Conservation (phyloP, 805 yeast species). For the Teunomyces aglyptinius region DNA sequence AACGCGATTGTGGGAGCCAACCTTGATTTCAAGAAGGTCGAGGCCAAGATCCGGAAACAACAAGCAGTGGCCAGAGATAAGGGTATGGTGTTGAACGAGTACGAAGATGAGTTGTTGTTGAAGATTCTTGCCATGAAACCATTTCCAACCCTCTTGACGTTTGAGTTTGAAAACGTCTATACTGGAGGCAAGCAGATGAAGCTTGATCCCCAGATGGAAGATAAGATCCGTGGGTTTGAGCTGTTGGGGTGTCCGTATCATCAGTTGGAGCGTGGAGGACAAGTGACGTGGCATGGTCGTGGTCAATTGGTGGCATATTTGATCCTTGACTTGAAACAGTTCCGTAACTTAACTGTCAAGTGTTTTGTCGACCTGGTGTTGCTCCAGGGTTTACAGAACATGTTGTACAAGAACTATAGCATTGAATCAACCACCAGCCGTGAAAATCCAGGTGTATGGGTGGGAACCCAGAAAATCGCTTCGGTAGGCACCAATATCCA, state of each 20-base stretch:
- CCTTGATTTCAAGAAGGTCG: slow-evolving; percentile 54
- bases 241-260: slow-evolving; percentile 55
- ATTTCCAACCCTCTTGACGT: slow-evolving; percentile 69
- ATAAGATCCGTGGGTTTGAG: slow-evolving; percentile 25
- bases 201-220: slow-evolving; percentile 40
- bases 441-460: slow-evolving; percentile 89
- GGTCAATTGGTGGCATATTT: slow-evolving; percentile 91
- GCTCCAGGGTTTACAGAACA: slow-evolving; percentile 53
- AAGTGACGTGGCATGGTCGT: slow-evolving; percentile 93
- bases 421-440: slow-evolving; percentile 49
- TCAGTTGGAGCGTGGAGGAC: slow-evolving; percentile 92
- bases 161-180: slow-evolving; percentile 82
- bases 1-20: slow-evolving; percentile 54
- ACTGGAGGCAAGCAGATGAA: slow-evolving; percentile 89
- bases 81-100: slow-evolving; percentile 42
- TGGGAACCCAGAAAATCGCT: slow-evolving; percentile 62
- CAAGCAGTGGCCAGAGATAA: slow-evolving; percentile 36
- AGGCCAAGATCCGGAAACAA: slow-evolving; percentile 45
- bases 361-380: slow-evolving; percentile 64
- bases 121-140: slow-evolving; percentile 50
- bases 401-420: slow-evolving; percentile 38
- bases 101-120: slow-evolving; percentile 45
- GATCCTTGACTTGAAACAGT: slow-evolving; percentile 59
- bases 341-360: slow-evolving; percentile 54
- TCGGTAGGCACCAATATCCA: slow-evolving; percentile 88